A percentile compares a stretch with the other conserved stretches of the same genome.
These are phyloP conservation scores for Smithsoniella earleae DNA, from an alignment of 163 green algal species.

Conservation along the genomic window DNA sequence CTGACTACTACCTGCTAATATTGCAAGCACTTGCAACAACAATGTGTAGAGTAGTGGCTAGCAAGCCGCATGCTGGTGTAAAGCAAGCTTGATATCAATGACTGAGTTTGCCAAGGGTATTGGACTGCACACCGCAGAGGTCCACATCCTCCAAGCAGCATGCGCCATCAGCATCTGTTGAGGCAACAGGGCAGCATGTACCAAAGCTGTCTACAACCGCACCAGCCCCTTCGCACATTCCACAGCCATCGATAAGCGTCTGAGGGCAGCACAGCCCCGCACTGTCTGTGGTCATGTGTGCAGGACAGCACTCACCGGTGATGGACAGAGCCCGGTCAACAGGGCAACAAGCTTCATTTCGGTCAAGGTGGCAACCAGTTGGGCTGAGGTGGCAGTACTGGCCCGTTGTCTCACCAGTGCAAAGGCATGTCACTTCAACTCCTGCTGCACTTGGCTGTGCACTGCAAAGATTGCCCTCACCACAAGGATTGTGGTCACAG, in stretches of 20 bases:
- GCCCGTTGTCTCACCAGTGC: not conserved
- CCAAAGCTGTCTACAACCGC: not conserved
- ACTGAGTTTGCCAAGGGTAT: too few species aligned
- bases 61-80: too few species aligned
- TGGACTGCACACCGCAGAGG: constrained; percentile 10
- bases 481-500: not conserved
- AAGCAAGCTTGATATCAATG: too few species aligned
- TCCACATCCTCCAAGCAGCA: constrained; percentile 10
- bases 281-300: not conserved
- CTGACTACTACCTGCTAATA: too few species aligned
- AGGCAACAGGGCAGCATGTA: constrained; percentile 18
- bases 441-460: not conserved
- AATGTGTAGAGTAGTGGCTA: too few species aligned
- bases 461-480: constrained; percentile 17
- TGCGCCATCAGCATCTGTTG: not conserved
- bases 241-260: not conserved
- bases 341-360: not conserved
- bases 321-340: not conserved
- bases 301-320: constrained; percentile 13
- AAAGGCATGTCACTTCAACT: constrained; percentile 3
- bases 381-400: not conserved
- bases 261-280: not conserved
- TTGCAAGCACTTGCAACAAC: too few species aligned
- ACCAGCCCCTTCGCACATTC: not conserved
- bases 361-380: not conserved